Percentiles rank a stretch among this genome's conserved stretches.
phyloP scores from a whole-genome alignment of 345 rosid species.

The Kandelia obovata region DNA sequence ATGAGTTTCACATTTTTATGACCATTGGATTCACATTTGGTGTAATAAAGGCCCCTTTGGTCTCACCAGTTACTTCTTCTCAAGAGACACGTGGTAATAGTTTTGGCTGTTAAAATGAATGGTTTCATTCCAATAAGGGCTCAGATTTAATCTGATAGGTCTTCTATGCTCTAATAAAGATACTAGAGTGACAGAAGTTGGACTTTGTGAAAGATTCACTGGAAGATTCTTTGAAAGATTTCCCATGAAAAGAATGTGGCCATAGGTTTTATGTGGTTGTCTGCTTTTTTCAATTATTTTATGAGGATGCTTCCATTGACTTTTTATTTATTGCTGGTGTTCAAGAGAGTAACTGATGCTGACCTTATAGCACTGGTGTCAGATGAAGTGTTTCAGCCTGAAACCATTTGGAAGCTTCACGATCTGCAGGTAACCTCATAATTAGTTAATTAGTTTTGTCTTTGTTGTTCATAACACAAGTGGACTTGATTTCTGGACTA shows the following conservation, averaged over 20 bases:
- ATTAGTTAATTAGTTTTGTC: constrained; percentile 1
- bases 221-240: background rate
- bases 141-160: no score
- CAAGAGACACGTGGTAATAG: no score
- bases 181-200: no score
- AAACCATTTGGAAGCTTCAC: constrained; percentile 68
- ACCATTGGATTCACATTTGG: no score
- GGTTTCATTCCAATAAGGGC: no score
- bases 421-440: constrained; percentile 67
- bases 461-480: background rate
- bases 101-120: no score
- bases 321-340: constrained; percentile 19
- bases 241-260: background rate
- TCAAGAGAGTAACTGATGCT: constrained; percentile 81
- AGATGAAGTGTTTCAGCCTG: constrained; percentile 97
- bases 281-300: background rate
- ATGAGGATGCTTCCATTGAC: constrained; percentile 18
- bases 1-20: no score
- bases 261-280: background rate
- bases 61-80: no score
- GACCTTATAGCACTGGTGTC: constrained; percentile 87
- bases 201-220: background rate
- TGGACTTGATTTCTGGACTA: background rate
- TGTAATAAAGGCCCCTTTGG: no score
- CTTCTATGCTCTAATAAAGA: no score